Base-by-base conservation (phyloP, 345 rosid species). In the Balakata baccata region DNA sequence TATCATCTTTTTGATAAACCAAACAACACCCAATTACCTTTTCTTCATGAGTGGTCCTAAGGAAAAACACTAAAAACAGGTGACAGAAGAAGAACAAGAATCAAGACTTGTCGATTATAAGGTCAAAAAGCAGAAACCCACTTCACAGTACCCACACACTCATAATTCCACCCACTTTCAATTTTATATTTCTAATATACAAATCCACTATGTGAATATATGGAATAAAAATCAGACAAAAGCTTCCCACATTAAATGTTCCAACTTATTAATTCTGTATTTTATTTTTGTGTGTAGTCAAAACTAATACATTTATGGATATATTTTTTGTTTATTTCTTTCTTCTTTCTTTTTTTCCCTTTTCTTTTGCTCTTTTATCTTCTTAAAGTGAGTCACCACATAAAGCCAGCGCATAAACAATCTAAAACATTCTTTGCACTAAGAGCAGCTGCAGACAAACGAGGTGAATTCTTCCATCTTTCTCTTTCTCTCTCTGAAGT, bases 371-470 rank as follows among this genome's bases (percentile, higher is more conserved):
- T 22, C 37, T 25, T 6, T 11, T 13, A 47, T 47, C 68, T 69
- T 63, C 74, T 69, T 74, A 80, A 83, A 81, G 81, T 80, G 68
- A 69, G 71, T 77, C 77, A 76, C 72, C 86, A 65, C 88, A 83
- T 83, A 82, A 84, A 82, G 85, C 84, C 80, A 84, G 56, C 71
- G 74, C 38, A 74, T 71, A 80, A 80, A 73, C 85, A 67, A 75
- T 74, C 87, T 80, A 78, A 84, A 80, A 84, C 87, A 86, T 84
- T 82, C 87, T 79, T 81, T 75, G 79, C 85, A 69, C 83, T 71
- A 74, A 73, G 79, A 78, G 78, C 85, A 76, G 87, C 84, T 78
- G 72, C 85, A 77, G 84, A 84, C 84, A 82, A 81, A 80, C 79
- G 80, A 82, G 85, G 75, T 78, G 84, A 85, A 77, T 68, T 50